Evolutionary conservation across 2,329 filamentous ascomycete genomes (phyloP).

Genomic region (Talaromyces atroroseus): DNA sequence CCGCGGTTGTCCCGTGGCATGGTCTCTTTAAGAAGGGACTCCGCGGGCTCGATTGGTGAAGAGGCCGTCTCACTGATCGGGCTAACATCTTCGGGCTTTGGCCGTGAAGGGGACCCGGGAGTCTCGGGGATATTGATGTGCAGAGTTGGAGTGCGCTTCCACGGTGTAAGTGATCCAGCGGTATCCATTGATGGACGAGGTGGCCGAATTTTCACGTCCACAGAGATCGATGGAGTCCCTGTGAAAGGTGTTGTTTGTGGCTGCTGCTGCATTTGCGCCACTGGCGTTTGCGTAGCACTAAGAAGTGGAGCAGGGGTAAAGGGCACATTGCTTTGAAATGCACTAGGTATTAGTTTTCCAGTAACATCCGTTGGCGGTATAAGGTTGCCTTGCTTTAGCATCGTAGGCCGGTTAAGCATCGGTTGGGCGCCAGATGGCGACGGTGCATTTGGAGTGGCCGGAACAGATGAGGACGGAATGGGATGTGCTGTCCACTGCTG

Average conservation of each 20-base stretch:
- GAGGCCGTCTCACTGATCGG: constrained; percentile 40
- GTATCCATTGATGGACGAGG: constrained; percentile 34
- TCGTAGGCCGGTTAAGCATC: constrained; percentile 1
- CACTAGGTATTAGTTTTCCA: constrained; percentile 16
- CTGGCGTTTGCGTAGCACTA: constrained; percentile 20
- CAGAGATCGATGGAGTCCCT: constrained; percentile 20
- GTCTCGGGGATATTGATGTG: constrained; percentile 28
- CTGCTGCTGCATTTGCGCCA: constrained; percentile 18
- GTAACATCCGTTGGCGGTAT: constrained; percentile 16
- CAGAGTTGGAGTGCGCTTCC: constrained; percentile 35
- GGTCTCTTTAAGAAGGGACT: constrained; percentile 22
- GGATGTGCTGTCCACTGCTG: constrained; percentile 35
- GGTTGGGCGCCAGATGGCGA: constrained; percentile 14
- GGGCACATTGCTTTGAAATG: constrained; percentile 20
- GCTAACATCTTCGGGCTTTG: constrained; percentile 40
- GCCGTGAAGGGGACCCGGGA: constrained; percentile 36
- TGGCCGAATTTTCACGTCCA: constrained; percentile 24
- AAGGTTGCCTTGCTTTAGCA: constrained; percentile 10
- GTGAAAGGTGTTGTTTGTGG: constrained; percentile 27
- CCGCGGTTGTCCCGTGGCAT: constrained; percentile 18
- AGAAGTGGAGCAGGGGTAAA: constrained; percentile 23
- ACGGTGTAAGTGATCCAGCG: constrained; percentile 38
- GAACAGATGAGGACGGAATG: not conserved
- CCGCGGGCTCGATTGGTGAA: constrained; percentile 30
- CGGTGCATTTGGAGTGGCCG: constrained; percentile 16